phyloP scores from a whole-genome alignment of 2,329 filamentous ascomycete species.

The Diaporthe vaccinii region DNA sequence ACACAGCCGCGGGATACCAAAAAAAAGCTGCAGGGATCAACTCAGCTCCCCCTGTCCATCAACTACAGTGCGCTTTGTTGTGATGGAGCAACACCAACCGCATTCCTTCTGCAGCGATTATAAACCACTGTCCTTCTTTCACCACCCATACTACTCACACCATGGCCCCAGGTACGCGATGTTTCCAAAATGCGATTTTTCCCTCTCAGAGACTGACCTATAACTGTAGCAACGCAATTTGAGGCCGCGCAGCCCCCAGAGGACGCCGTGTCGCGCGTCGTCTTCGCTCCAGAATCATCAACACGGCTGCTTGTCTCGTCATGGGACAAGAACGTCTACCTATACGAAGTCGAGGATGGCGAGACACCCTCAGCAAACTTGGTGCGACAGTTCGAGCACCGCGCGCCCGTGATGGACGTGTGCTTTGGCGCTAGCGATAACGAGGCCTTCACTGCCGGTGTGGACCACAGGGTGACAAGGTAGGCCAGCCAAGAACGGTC shows the following conservation, averaged over 20 bases:
- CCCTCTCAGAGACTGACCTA: conserved; percentile 41
- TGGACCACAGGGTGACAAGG: conserved; percentile 89
- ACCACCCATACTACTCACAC: not conserved
- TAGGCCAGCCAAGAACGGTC: conserved; percentile 53
- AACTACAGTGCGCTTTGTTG: not conserved
- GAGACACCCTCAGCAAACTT: conserved; percentile 72
- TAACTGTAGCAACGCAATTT: conserved; percentile 75
- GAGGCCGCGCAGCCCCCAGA: conserved; percentile 85
- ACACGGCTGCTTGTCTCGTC: conserved; percentile 88
- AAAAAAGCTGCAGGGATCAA: conserved; percentile 39
- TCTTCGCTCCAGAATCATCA: conserved; percentile 84
- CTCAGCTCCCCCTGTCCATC: conserved; percentile 39
- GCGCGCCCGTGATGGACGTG: conserved; percentile 88
- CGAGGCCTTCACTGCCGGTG: conserved; percentile 86
- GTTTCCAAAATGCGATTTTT: not conserved
- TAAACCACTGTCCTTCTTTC: not conserved
- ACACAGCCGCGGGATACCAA: conserved; percentile 8
- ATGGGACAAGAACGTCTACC: conserved; percentile 93
- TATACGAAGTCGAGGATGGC: conserved; percentile 80
- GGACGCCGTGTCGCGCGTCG: conserved; percentile 88
- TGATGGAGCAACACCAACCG: not conserved
- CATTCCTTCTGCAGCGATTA: not conserved
- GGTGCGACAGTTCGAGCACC: conserved; percentile 81
- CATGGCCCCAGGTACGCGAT: conserved; percentile 59
- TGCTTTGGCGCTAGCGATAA: conserved; percentile 88